These are phyloP conservation scores for Fusarium torulosum DNA, from an alignment of 2,329 filamentous ascomycete genomes.

Conservation along the genomic window DNA sequence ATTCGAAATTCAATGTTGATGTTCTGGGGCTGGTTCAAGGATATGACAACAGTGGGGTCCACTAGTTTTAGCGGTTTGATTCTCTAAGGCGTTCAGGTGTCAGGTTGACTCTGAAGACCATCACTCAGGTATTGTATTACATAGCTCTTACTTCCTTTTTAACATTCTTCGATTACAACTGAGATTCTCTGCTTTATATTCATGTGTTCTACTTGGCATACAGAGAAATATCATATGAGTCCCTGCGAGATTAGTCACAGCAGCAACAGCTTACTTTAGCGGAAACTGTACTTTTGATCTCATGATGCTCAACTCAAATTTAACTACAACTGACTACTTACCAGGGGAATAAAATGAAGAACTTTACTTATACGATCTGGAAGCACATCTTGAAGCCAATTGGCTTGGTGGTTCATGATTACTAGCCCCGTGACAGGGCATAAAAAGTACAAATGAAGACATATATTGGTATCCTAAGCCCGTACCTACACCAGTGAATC, in stretches of 20 bases:
- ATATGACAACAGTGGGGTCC: constrained; percentile 8
- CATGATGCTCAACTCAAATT: background rate
- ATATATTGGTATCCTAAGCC: constrained; percentile 42
- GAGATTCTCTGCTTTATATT: background rate
- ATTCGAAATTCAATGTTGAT: constrained; percentile 12
- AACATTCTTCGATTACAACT: no score
- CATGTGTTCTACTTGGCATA: background rate
- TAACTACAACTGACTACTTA: background rate
- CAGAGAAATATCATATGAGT: background rate
- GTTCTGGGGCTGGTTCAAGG: background rate
- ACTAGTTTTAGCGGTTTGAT: constrained; percentile 18
- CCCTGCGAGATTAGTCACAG: background rate
- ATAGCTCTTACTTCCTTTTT: background rate
- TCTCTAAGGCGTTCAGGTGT: background rate
- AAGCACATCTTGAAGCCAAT: background rate
- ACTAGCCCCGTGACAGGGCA: background rate
- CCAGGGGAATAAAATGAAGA: no score
- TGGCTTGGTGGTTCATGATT: background rate
- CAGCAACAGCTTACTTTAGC: background rate
- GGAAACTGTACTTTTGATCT: background rate
- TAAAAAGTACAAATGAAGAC: background rate
- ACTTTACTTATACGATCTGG: background rate
- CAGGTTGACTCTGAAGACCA: background rate
- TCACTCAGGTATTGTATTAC: background rate
- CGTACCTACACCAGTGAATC: constrained; percentile 18